Percentiles rank a stretch among this genome's conserved stretches.
These are phyloP conservation scores for Ophiostoma tasmaniense DNA, from an alignment of 2,329 filamentous ascomycete species.

Conservation along the genomic window DNA sequence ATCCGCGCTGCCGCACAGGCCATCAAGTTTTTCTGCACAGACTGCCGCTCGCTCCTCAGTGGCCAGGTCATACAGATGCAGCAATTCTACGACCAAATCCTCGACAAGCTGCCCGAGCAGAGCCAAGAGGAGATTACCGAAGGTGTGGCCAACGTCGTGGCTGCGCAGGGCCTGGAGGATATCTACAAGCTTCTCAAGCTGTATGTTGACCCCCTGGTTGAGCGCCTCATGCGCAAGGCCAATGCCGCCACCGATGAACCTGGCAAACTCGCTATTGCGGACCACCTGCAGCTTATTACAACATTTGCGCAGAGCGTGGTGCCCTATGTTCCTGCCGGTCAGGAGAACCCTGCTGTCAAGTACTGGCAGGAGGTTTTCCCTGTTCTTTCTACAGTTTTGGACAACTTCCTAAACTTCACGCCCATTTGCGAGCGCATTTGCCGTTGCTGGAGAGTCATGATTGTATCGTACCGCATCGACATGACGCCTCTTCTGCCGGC, in stretches of 20 bases:
- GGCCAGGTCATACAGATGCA: slow-evolving; percentile 80
- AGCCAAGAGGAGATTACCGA: slow-evolving; percentile 97
- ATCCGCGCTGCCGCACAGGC: slow-evolving; percentile 84
- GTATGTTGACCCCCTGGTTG: slow-evolving; percentile 85
- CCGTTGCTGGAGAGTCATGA: slow-evolving; percentile 92
- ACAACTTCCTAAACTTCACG: slow-evolving; percentile 75
- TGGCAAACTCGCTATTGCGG: slow-evolving; percentile 77
- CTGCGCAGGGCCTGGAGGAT: slow-evolving; percentile 71
- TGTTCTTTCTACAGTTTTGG: slow-evolving; percentile 74
- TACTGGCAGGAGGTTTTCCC: slow-evolving; percentile 95
- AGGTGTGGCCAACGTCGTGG: slow-evolving; percentile 85
- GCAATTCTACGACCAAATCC: slow-evolving; percentile 80
- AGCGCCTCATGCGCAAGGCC: slow-evolving; percentile 76
- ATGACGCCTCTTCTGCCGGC: slow-evolving; percentile 77
- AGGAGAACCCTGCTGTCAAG: slow-evolving; percentile 84
- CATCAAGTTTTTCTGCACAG: slow-evolving; percentile 94
- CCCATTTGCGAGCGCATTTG: slow-evolving; percentile 92
- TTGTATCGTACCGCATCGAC: slow-evolving; percentile 86
- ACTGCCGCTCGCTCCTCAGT: slow-evolving; percentile 81
- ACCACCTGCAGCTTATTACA: slow-evolving; percentile 86
- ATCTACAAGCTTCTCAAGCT: slow-evolving; percentile 80
- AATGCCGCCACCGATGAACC: slow-evolving; percentile 76
- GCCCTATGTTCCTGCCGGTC: slow-evolving; percentile 61
- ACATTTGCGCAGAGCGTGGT: slow-evolving; percentile 74
- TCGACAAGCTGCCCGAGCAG: slow-evolving; percentile 73